Evolutionary conservation across 1,284 basidiomycete species (phyloP).

Genomic region (Ustilago xerochloae): DNA sequence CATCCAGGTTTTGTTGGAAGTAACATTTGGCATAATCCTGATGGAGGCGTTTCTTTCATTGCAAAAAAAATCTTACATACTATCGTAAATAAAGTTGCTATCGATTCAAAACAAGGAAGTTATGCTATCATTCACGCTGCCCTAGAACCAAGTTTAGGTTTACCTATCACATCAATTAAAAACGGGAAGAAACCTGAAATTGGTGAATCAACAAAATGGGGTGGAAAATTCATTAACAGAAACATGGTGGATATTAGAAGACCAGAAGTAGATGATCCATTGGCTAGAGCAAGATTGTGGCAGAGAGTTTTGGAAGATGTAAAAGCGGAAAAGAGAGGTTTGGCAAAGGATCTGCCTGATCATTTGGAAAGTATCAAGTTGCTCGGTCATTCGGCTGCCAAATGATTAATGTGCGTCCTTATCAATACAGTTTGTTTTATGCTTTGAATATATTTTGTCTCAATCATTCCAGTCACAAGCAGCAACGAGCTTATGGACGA

Average conservation of each 20-base stretch:
- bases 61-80: constrained; percentile 7
- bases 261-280: constrained; percentile 51
- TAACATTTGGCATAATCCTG: constrained; percentile 53
- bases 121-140: constrained; percentile 51
- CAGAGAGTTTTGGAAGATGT: constrained; percentile 50
- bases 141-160: constrained; percentile 40
- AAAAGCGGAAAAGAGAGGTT: constrained; percentile 19
- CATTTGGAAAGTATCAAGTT: constrained; percentile 35
- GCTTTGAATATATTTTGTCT: not conserved
- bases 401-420: not conserved
- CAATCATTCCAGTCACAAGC: not conserved
- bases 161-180: constrained; percentile 20
- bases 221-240: constrained; percentile 55
- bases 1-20: constrained; percentile 55
- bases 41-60: constrained; percentile 1
- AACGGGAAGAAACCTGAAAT: not conserved
- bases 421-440: too few relatives aligned
- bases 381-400: constrained; percentile 1
- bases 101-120: constrained; percentile 46
- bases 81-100: constrained; percentile 8
- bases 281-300: constrained; percentile 50
- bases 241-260: constrained; percentile 31
- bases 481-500: not conserved
- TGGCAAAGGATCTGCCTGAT: constrained; percentile 30
- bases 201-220: constrained; percentile 44